Evolutionary conservation across 345 rosid species (phyloP).

Genomic region (Balakata baccata): DNA sequence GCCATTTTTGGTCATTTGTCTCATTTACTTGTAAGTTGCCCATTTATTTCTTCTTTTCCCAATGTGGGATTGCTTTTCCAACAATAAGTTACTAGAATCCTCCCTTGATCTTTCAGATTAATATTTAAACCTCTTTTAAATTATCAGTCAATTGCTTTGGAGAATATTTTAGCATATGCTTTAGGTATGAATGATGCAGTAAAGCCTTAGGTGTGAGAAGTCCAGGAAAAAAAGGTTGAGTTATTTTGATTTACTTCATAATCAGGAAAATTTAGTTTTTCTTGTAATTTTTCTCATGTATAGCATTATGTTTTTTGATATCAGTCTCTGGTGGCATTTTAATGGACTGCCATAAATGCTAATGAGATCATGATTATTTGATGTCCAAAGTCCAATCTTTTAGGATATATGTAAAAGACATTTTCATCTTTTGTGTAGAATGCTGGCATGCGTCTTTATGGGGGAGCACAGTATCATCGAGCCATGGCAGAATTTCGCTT

Average conservation of each 20-base stretch:
- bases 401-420: background rate
- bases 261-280: background rate
- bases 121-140: background rate
- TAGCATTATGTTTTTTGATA: background rate
- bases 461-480: slow-evolving; percentile 93
- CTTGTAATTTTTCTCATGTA: background rate
- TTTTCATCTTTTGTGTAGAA: slow-evolving; percentile 42
- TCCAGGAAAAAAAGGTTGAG: background rate
- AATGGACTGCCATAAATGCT: no score
- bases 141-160: background rate
- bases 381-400: background rate
- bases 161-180: background rate
- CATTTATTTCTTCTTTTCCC: no score
- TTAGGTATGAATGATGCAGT: background rate
- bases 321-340: background rate
- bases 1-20: no score
- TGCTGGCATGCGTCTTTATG: slow-evolving; percentile 96
- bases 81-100: background rate
- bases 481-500: slow-evolving; percentile 98
- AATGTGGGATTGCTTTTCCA: no score
- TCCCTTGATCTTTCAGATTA: background rate
- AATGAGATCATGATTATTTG: background rate
- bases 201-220: background rate
- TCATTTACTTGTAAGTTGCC: no score
- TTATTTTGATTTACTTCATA: background rate